These are phyloP conservation scores for Lactarius psammicola DNA, from an alignment of 768 basidiomycete species.

Conservation along the genomic window DNA sequence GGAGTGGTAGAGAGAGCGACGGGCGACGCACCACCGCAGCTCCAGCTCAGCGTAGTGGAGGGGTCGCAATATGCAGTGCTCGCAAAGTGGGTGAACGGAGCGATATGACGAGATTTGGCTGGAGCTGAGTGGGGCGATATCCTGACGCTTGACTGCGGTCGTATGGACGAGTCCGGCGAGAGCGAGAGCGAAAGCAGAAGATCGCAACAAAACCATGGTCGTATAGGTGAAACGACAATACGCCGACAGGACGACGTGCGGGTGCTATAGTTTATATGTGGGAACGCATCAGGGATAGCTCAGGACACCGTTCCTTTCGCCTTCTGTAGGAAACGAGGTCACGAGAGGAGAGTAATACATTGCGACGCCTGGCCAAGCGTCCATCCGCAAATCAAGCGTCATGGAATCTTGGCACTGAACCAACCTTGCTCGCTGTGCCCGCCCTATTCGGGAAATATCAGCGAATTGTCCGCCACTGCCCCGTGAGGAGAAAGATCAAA, in stretches of 20 bases:
- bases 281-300: background rate
- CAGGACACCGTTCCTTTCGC: background rate
- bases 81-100: conserved; percentile 36
- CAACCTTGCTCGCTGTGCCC: no score
- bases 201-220: background rate
- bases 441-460: no score
- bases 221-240: no score
- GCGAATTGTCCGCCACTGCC: no score
- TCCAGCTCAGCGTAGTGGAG: conserved; percentile 33
- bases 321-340: background rate
- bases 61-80: conserved; percentile 37
- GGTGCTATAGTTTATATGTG: background rate
- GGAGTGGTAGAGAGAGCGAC: no score
- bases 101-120: conserved; percentile 34
- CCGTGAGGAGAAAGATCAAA: no score
- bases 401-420: no score
- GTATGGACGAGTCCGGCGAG: background rate
- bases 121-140: conserved; percentile 30
- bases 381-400: no score
- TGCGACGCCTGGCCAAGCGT: no score
- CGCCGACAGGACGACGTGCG: no score
- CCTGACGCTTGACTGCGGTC: conserved; percentile 14
- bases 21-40: conserved; percentile 33
- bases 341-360: no score
- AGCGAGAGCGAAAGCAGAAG: background rate